phyloP scores from a whole-genome alignment of 2,329 filamentous ascomycete genomes.

The Alternaria arborescens region DNA sequence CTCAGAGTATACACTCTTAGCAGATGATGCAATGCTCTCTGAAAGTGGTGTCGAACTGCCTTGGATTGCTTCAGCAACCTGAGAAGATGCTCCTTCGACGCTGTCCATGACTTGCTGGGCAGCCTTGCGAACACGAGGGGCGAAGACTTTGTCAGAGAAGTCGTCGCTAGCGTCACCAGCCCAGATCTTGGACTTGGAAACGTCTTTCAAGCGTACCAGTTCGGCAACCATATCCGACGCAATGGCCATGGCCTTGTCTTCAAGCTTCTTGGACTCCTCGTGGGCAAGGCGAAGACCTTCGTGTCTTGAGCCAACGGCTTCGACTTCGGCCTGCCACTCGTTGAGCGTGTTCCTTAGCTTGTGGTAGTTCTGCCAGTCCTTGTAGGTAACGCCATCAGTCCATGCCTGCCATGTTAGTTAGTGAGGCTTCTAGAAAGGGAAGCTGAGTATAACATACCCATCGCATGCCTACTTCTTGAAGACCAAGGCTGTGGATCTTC shows the following conservation, averaged over 20 bases:
- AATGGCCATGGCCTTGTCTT: slow-evolving; percentile 80
- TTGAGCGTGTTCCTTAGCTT: slow-evolving; percentile 82
- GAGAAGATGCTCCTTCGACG: slow-evolving; percentile 49
- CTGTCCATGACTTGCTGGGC: slow-evolving; percentile 54
- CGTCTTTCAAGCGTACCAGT: slow-evolving; percentile 80
- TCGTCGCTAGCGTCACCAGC: slow-evolving; percentile 78
- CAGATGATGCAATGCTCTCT: slow-evolving; percentile 49
- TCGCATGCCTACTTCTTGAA: slow-evolving; percentile 89
- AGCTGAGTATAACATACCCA: slow-evolving; percentile 61
- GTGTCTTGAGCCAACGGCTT: slow-evolving; percentile 77
- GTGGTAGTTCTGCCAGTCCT: slow-evolving; percentile 96
- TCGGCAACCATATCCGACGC: slow-evolving; percentile 83
- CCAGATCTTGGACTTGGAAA: slow-evolving; percentile 82
- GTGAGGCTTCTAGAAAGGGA: not conserved
- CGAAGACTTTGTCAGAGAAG: slow-evolving; percentile 74
- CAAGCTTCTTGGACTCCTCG: slow-evolving; percentile 71
- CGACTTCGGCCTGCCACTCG: slow-evolving; percentile 84
- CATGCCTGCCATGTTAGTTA: slow-evolving; percentile 65
- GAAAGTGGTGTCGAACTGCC: slow-evolving; percentile 42
- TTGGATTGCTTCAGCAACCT: slow-evolving; percentile 48
- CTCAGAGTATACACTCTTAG: slow-evolving; percentile 48
- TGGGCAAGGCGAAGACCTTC: slow-evolving; percentile 74
- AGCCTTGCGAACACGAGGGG: slow-evolving; percentile 61
- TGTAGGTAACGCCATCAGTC: slow-evolving; percentile 95
- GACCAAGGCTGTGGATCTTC: slow-evolving; percentile 80